A percentile compares a stretch with the other conserved stretches of the same genome.
Conservation (phyloP, 2,329 filamentous ascomycete species). For the Aspergillus bombycis region DNA sequence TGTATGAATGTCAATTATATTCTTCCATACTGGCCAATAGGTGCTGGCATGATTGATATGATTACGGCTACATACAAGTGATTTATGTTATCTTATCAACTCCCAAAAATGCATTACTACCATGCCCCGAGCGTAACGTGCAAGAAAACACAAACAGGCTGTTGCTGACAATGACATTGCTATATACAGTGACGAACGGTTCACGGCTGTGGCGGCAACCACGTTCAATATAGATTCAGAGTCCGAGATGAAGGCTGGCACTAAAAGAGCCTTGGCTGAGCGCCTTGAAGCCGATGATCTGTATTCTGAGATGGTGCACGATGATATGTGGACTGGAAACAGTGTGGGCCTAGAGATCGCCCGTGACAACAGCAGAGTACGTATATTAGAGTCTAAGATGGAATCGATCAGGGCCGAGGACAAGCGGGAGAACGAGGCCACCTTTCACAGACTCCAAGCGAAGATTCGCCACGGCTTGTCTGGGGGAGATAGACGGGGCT, state of each 20-base stretch:
- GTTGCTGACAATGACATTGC: too few relatives aligned
- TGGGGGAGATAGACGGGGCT: too few relatives aligned
- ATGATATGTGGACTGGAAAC: background rate
- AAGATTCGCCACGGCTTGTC: too few relatives aligned
- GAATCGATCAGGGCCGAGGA: background rate
- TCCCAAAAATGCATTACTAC: too few relatives aligned
- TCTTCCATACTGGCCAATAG: too few relatives aligned
- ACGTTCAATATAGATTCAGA: background rate
- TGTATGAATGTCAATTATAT: too few relatives aligned
- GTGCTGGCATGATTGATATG: too few relatives aligned
- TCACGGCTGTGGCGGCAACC: background rate
- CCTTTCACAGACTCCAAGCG: background rate
- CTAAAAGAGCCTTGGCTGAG: background rate
- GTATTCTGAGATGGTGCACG: background rate
- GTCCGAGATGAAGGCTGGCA: background rate
- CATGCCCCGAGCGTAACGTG: too few relatives aligned
- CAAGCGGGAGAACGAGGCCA: too few relatives aligned
- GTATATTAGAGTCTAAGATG: background rate
- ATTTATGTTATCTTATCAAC: too few relatives aligned
- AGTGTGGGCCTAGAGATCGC: background rate
- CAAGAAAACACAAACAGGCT: too few relatives aligned
- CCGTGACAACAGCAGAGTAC: accelerated
- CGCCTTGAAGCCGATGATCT: background rate
- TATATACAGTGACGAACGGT: background rate
- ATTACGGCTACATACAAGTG: too few relatives aligned